phyloP scores from a whole-genome alignment of 345 rosid species.

The Raphanus sativus region DNA sequence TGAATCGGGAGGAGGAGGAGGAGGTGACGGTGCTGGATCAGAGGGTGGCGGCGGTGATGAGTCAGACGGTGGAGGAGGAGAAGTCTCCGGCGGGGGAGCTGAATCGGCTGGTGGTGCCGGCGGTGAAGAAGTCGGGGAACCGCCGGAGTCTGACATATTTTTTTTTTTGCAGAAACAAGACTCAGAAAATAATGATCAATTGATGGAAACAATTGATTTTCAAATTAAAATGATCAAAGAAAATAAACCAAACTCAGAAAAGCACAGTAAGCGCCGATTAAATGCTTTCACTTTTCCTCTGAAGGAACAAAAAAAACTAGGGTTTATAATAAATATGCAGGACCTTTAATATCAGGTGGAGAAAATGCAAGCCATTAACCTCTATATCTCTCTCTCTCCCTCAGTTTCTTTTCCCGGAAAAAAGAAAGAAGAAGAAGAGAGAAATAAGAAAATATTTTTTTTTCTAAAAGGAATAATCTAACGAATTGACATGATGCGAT shows the following conservation, averaged over 20 bases:
- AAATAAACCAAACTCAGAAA: neutral
- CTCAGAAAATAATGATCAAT: neutral
- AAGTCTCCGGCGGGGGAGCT: neutral
- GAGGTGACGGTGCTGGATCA: neutral
- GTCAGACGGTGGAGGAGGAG: conserved; percentile 27
- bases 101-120: neutral
- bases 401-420: neutral
- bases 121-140: neutral
- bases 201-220: neutral
- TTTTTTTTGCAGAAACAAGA: neutral
- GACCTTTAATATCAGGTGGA: neutral
- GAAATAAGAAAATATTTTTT: neutral
- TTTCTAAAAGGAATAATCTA: neutral
- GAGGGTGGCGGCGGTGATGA: conserved; percentile 1
- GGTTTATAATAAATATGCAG: neutral
- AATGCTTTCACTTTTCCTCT: neutral
- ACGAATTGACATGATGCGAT: neutral
- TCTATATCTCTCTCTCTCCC: neutral
- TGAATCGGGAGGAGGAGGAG: conserved; percentile 28
- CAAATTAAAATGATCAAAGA: neutral
- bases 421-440: neutral
- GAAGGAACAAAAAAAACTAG: neutral
- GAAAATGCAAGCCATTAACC: neutral
- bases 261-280: neutral
- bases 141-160: neutral